Conservation (phyloP, 768 basidiomycete genomes). For the Clavaria fumosa region DNA sequence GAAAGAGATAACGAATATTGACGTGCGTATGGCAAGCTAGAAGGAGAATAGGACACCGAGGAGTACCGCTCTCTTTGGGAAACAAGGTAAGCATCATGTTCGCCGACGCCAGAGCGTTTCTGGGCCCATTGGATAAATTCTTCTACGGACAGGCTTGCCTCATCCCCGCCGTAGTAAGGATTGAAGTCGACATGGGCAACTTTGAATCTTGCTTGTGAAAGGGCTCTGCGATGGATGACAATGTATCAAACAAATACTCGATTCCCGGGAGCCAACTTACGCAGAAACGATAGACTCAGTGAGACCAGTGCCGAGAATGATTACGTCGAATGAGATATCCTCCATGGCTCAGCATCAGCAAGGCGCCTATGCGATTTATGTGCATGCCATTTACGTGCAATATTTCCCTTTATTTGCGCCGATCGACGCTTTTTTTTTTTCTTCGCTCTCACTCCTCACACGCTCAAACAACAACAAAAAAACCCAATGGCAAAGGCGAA, state of each 20-base stretch:
- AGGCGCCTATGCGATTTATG: not conserved
- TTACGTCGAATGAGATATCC: conserved; percentile 45
- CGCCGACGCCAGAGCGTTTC: conserved; percentile 11
- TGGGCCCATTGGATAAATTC: conserved; percentile 67
- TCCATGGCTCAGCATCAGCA: not conserved
- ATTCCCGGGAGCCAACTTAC: conserved; percentile 37
- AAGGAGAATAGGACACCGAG: conserved; percentile 27
- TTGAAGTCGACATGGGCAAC: conserved; percentile 83
- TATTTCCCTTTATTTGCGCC: no score
- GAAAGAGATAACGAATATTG: conserved; percentile 79
- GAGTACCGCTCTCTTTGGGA: conserved; percentile 19
- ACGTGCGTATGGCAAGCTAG: conserved; percentile 39
- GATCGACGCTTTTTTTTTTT: no score
- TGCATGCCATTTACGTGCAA: not conserved
- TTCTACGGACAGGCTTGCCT: conserved; percentile 69
- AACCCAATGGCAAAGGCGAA: no score
- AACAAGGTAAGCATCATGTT: not conserved
- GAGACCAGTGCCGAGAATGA: conserved; percentile 66
- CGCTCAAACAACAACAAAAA: no score
- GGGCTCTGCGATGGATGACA: conserved; percentile 37
- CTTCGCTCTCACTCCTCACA: no score
- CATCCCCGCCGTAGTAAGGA: conserved; percentile 68
- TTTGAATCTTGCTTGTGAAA: conserved; percentile 77
- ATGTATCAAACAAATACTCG: conserved; percentile 5
- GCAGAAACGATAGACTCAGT: conserved; percentile 79